Conservation (phyloP, 225 moss, liverwort and hornwort species). For the Pseudoscleropodium purum region DNA sequence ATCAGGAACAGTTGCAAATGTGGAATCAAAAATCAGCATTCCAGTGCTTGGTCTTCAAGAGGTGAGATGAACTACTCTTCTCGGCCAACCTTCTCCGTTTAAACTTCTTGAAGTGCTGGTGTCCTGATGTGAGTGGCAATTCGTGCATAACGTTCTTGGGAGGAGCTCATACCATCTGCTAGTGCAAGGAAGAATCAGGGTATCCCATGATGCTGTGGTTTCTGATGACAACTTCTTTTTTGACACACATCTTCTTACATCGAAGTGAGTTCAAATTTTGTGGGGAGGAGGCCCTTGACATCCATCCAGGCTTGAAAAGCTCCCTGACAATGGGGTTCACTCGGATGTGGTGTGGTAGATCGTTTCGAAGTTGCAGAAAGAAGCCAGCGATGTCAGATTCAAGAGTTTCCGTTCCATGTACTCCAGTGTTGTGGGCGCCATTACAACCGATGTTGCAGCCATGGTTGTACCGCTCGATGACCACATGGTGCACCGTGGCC, state of each 20-base stretch:
- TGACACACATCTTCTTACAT: background rate
- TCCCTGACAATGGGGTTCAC: background rate
- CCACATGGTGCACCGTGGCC: slow-evolving; percentile 97
- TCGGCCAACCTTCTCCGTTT: background rate
- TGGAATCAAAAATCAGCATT: background rate
- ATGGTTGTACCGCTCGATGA: slow-evolving; percentile 95
- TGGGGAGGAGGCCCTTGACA: background rate
- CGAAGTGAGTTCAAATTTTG: background rate
- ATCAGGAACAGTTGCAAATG: background rate
- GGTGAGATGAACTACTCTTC: background rate
- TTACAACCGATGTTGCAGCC: slow-evolving; percentile 79
- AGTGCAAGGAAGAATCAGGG: background rate
- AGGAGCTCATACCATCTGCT: background rate
- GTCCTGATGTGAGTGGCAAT: background rate
- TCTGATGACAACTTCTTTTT: background rate
- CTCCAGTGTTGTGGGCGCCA: slow-evolving; percentile 80
- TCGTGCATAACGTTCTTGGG: background rate
- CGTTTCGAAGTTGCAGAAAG: slow-evolving; percentile 41
- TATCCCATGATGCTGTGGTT: background rate
- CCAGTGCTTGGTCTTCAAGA: slow-evolving; percentile 29
- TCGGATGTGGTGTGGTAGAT: slow-evolving; percentile 35
- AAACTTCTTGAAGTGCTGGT: background rate
- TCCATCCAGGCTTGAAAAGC: background rate
- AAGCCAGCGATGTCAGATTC: slow-evolving; percentile 17
- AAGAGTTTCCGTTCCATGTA: slow-evolving; percentile 77